These are phyloP conservation scores for Aspergillus ellipticus DNA, from an alignment of 495 filamentous ascomycete species.

Conservation along the genomic window DNA sequence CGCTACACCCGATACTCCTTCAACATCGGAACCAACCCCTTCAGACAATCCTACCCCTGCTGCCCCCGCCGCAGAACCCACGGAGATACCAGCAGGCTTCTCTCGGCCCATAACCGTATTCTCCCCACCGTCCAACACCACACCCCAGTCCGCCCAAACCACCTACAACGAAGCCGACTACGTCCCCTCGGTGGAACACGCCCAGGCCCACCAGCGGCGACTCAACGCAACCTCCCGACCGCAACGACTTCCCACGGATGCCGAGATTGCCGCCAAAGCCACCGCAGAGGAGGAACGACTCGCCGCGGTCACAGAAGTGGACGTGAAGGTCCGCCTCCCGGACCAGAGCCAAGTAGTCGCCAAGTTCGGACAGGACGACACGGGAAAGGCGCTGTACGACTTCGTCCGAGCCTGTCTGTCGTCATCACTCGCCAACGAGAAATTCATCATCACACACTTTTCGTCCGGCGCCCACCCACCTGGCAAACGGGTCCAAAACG, in stretches of 20 bases:
- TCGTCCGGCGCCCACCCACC: slow-evolving; percentile 13
- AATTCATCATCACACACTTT: slow-evolving; percentile 49
- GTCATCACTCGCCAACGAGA: slow-evolving; percentile 32
- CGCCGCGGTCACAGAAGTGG: slow-evolving; percentile 61
- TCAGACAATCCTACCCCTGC: slow-evolving; percentile 21
- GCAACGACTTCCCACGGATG: slow-evolving; percentile 53
- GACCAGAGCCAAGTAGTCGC: slow-evolving; percentile 71
- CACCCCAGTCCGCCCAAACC: slow-evolving; percentile 67
- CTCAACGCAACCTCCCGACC: slow-evolving; percentile 62
- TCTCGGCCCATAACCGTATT: slow-evolving; percentile 66
- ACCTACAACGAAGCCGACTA: slow-evolving; percentile 70
- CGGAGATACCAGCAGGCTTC: slow-evolving; percentile 14
- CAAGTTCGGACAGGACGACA: slow-evolving; percentile 59
- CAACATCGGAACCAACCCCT: slow-evolving; percentile 22
- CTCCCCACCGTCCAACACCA: slow-evolving; percentile 64
- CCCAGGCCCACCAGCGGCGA: slow-evolving; percentile 72
- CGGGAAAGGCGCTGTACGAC: slow-evolving; percentile 61
- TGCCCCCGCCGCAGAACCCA: slow-evolving; percentile 10
- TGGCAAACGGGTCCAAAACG: slow-evolving; percentile 21
- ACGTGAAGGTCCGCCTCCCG: slow-evolving; percentile 81
- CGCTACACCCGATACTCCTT: slow-evolving; percentile 7
- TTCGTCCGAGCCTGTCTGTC: slow-evolving; percentile 54
- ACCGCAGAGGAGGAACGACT: slow-evolving; percentile 55
- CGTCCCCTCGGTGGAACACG: slow-evolving; percentile 79
- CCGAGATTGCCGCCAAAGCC: slow-evolving; percentile 46